phyloP scores from a whole-genome alignment of 139 green algal species.

The Closterium sp. region DNA sequence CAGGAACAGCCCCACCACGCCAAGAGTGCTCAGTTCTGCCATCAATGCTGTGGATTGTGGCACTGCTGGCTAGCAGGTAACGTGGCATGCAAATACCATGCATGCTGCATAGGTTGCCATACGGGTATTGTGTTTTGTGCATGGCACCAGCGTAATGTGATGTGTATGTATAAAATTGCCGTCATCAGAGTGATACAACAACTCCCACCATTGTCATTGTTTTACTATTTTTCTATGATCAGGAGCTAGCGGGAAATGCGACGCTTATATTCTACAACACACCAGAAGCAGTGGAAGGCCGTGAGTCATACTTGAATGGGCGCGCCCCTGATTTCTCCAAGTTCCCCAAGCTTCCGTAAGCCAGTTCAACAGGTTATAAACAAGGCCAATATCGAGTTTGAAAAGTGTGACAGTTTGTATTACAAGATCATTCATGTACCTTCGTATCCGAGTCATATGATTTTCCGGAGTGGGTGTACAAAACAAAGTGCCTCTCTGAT shows the following conservation, averaged over 20 bases:
- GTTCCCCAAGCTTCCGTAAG: conserved; percentile 78
- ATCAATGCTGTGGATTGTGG: too few relatives aligned
- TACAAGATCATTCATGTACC: too few relatives aligned
- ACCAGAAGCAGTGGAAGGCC: conserved; percentile 90
- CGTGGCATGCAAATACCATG: background rate
- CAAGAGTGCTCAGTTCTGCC: too few relatives aligned
- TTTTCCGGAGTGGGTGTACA: too few relatives aligned
- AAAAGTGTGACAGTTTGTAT: too few relatives aligned
- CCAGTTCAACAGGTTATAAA: too few relatives aligned
- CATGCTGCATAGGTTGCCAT: background rate
- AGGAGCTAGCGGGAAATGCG: conserved; percentile 87
- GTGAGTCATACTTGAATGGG: conserved; percentile 81
- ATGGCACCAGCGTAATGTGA: too few relatives aligned
- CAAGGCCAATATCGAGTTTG: too few relatives aligned
- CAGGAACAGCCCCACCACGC: too few relatives aligned
- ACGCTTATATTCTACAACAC: conserved; percentile 95
- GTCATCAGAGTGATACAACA: background rate
- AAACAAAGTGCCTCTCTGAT: too few relatives aligned
- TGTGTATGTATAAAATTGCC: background rate
- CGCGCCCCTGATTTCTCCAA: conserved; percentile 83
- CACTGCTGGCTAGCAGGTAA: background rate
- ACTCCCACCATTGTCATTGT: background rate
- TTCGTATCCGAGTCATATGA: too few relatives aligned
- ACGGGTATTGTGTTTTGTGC: background rate
- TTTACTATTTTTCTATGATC: background rate